Evolutionary conservation across 768 basidiomycete species (phyloP).

Genomic region (Russula sp.): DNA sequence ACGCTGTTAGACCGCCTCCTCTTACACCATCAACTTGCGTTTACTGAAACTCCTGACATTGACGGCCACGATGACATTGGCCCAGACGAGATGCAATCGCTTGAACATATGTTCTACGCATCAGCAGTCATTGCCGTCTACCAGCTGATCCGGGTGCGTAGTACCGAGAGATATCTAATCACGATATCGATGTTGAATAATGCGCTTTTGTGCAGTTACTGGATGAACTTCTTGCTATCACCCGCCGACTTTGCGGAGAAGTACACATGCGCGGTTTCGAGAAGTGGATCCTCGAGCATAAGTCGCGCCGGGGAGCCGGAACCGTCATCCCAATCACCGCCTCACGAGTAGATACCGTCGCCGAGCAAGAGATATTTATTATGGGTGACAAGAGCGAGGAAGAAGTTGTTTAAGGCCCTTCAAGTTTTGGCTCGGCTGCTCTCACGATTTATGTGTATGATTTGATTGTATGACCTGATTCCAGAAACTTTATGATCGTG

Average conservation of each 20-base stretch:
- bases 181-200: neutral
- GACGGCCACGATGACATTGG: slow-evolving; percentile 11
- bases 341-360: slow-evolving; percentile 14
- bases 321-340: neutral
- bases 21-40: slow-evolving; percentile 10
- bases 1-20: slow-evolving; percentile 27
- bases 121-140: slow-evolving; percentile 25
- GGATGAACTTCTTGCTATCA: slow-evolving; percentile 22
- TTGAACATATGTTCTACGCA: slow-evolving; percentile 26
- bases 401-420: neutral
- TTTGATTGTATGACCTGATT: no score
- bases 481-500: no score
- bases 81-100: slow-evolving; percentile 19
- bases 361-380: slow-evolving; percentile 5
- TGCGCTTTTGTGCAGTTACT: slow-evolving; percentile 12
- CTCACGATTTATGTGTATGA: neutral
- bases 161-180: neutral
- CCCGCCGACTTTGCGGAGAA: slow-evolving; percentile 24
- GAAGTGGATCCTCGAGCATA: slow-evolving; percentile 16
- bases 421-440: neutral
- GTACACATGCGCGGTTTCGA: slow-evolving; percentile 25
- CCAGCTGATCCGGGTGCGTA: slow-evolving; percentile 22
- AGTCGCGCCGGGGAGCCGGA: slow-evolving; percentile 7
- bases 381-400: slow-evolving; percentile 7
- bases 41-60: slow-evolving; percentile 1